Base-by-base conservation (phyloP, 768 basidiomycete genomes). In the Dictyophora rubrovolvata region DNA sequence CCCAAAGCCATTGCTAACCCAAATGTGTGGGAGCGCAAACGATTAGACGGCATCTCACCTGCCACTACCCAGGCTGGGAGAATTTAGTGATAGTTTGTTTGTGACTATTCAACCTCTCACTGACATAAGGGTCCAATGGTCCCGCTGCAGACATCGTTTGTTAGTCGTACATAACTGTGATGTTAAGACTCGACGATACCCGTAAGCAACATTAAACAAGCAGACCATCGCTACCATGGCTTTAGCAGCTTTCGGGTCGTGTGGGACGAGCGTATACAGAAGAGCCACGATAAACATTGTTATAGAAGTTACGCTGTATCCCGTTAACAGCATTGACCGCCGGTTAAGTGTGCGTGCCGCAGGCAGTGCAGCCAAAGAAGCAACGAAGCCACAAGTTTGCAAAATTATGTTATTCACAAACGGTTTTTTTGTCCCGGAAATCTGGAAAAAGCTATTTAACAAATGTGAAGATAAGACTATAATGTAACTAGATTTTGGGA, bases 351-450 rank as follows among this genome's bases (percentile, higher is more conserved):
- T 47, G 5, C 61, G 61, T 1, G 61, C 61, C 49, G 61, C 46
- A 5, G 55, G 62, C 8, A 61, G 14, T 2, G 62, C 52, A 17
- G 48, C 52, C 8, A 60, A 9, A 23, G 59, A 22, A 18, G 53
- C 54, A 11, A 35, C 42, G n/a, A 64, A 48, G 22, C 64, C 63
- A 46, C 60, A 60, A 28, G 36, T 36, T 22, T 61, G 48, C 17
- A 63, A 52, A 34, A 64, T 63, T 33, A 61, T 63, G 3, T 60
- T 61, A 28, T 64, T 61, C 37, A 51, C 51, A 62, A 64, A 64
- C 1, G 64, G 62, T 14, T 63, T 62, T 36, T 47, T 53, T 4
- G 61, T 54, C 0, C 54, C 53, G 18, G 62, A 59, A 17, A 61
- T 56, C 36, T 64, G 60, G 56, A 63, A 63, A 50, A 64, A 64